phyloP scores from a whole-genome alignment of 305 asterid genomes.

The Fraxinus baroniana region DNA sequence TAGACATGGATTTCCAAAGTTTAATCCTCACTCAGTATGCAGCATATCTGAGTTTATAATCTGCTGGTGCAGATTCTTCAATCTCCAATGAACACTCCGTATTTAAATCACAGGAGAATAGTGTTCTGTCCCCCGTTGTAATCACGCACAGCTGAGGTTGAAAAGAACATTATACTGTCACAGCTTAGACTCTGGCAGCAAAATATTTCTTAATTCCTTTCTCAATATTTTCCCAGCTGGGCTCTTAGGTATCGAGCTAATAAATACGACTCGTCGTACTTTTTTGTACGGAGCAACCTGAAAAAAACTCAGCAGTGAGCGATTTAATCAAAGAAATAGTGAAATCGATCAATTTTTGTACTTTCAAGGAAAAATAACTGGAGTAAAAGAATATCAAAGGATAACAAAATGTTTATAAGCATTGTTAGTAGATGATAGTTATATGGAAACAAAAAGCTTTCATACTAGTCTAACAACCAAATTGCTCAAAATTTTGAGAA shows the following conservation, averaged over 20 bases:
- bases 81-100: neutral
- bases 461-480: neutral
- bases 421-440: neutral
- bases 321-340: neutral
- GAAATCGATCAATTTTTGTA: neutral
- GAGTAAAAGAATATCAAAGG: no score
- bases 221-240: slow-evolving; percentile 58
- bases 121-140: neutral
- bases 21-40: neutral
- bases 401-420: no score
- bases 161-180: slow-evolving; percentile 2
- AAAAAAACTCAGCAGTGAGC: neutral
- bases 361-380: neutral
- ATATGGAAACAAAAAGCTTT: neutral
- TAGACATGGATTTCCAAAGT: neutral
- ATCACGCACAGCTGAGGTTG: neutral
- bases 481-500: neutral
- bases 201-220: slow-evolving; percentile 41
- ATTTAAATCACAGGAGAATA: neutral
- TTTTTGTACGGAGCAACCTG: slow-evolving; percentile 65
- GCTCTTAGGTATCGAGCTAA: slow-evolving; percentile 46
- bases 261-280: slow-evolving; percentile 41
- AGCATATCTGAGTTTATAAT: neutral
- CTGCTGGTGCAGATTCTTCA: neutral
- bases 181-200: slow-evolving; percentile 35